A percentile compares a stretch with the other conserved stretches of the same genome.
Evolutionary conservation across 164 flowering plant species (phyloP).

Genomic region (Aristolochia fimbriata): DNA sequence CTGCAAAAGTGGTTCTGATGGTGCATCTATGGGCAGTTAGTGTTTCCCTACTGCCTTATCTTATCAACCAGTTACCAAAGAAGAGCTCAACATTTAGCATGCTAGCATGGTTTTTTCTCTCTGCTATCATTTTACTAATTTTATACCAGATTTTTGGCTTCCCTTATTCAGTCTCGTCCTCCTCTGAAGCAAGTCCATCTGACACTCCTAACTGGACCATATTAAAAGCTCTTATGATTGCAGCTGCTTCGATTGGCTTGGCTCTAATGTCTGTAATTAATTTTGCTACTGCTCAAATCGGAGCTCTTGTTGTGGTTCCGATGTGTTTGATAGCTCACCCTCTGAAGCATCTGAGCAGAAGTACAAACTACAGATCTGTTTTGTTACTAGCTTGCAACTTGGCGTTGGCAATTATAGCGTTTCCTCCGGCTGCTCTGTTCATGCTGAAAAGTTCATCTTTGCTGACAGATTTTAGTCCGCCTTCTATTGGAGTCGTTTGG

Average conservation of each 20-base stretch:
- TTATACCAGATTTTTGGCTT: conserved; percentile 32
- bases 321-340: conserved; percentile 69
- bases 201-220: conserved; percentile 48
- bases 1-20: conserved; percentile 60
- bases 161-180: conserved; percentile 14
- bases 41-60: conserved; percentile 59
- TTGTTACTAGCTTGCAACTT: conserved; percentile 35
- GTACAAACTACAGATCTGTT: conserved; percentile 19
- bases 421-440: conserved; percentile 50
- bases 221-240: conserved; percentile 62
- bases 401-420: conserved; percentile 34
- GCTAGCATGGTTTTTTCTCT: conserved; percentile 46
- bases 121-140: conserved; percentile 32
- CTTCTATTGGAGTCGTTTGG: conserved; percentile 64
- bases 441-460: conserved; percentile 34
- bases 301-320: conserved; percentile 71
- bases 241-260: conserved; percentile 64
- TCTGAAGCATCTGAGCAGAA: conserved; percentile 32
- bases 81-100: conserved; percentile 32
- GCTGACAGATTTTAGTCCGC: conserved; percentile 20
- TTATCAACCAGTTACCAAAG: conserved; percentile 42
- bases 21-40: conserved; percentile 67
- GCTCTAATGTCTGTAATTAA: conserved; percentile 88
- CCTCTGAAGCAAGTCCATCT: conserved; percentile 8
- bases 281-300: conserved; percentile 87